These are phyloP conservation scores for Aspergillus tubingensis DNA, from an alignment of 2,329 filamentous ascomycete genomes.

Conservation along the genomic window DNA sequence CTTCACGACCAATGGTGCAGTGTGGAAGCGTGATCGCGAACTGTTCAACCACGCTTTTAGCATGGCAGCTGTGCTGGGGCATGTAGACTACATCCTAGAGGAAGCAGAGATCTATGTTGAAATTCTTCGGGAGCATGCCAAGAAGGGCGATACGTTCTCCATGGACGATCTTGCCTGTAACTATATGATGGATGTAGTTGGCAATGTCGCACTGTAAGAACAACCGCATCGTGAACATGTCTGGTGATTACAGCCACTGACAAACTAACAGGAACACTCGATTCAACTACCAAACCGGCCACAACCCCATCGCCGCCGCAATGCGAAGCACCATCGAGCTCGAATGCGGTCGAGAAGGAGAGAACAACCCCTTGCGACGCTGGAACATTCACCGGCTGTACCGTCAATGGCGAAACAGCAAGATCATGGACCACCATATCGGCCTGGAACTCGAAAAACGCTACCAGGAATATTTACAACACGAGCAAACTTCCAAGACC, in stretches of 20 bases:
- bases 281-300: not conserved
- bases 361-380: not conserved
- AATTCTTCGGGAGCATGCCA: not conserved
- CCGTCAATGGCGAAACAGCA: constrained; percentile 8
- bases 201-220: constrained; percentile 3
- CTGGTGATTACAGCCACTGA: not conserved
- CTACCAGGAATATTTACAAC: not conserved
- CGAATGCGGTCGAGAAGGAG: not conserved
- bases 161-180: not conserved
- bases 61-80: not conserved
- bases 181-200: not conserved
- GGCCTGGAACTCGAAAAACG: constrained; percentile 10
- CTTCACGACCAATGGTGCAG: not conserved
- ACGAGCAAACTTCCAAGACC: not conserved
- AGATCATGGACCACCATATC: constrained; percentile 6
- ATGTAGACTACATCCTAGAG: not conserved
- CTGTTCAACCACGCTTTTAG: not conserved
- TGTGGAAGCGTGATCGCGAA: not conserved
- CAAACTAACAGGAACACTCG: not conserved
- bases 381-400: constrained; percentile 3
- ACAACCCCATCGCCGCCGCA: constrained; percentile 6
- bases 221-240: too few relatives aligned
- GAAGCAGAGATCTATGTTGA: not conserved
- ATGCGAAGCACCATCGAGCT: constrained; percentile 7
- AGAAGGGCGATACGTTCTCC: not conserved